phyloP scores from a whole-genome alignment of 257 asterid genomes.

The Lithospermum erythrorhizon region DNA sequence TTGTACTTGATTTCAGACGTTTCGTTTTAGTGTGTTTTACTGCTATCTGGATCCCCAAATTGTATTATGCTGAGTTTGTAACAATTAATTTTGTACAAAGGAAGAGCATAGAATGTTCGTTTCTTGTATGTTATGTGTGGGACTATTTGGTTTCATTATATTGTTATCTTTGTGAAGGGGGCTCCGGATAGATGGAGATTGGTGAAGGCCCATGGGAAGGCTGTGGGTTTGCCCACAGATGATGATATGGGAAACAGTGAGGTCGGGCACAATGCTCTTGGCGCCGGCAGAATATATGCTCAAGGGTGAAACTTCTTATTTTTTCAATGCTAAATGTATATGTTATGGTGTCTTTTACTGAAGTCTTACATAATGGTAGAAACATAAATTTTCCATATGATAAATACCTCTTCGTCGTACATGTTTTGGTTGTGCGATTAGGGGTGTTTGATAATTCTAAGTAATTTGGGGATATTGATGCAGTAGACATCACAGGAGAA shows the following conservation, averaged over 20 bases:
- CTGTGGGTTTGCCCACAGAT: conserved; percentile 93
- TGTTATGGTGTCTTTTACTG: not conserved
- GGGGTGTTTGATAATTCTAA: too few species aligned
- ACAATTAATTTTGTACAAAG: too few species aligned
- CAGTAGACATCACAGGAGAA: not conserved
- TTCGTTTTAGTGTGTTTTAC: too few species aligned
- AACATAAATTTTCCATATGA: not conserved
- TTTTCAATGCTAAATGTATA: not conserved
- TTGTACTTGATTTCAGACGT: too few species aligned
- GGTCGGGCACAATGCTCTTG: conserved; percentile 99
- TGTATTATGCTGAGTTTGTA: too few species aligned
- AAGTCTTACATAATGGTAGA: too few species aligned
- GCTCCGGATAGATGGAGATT: conserved; percentile 95
- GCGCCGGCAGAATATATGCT: conserved; percentile 94
- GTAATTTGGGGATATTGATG: not conserved
- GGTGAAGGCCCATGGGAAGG: conserved; percentile 87
- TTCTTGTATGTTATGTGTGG: conserved; percentile 10
- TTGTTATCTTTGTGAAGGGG: conserved; percentile 40
- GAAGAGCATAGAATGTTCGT: not conserved
- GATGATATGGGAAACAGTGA: conserved; percentile 99
- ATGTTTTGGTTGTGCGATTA: not conserved
- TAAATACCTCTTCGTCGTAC: not conserved
- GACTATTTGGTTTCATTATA: not conserved
- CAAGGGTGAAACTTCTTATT: conserved; percentile 60
- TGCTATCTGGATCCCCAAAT: too few species aligned